These are phyloP conservation scores for Skeletonema potamos DNA, from an alignment of 108 stramenopile species.

Conservation along the genomic window DNA sequence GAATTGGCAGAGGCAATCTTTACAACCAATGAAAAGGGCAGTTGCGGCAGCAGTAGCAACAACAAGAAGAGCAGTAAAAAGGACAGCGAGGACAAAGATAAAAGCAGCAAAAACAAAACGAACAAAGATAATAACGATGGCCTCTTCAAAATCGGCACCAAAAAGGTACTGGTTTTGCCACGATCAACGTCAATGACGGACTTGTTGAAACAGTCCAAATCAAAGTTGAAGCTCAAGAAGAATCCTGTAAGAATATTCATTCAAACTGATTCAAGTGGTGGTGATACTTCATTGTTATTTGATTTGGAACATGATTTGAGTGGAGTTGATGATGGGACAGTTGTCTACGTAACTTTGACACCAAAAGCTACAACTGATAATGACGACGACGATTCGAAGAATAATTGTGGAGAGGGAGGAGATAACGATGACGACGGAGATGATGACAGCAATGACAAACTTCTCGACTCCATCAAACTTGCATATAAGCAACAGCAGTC, in stretches of 20 bases:
- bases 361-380: background rate
- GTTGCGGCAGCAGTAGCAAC: background rate
- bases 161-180: conserved; percentile 53
- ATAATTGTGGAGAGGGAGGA: conserved; percentile 12
- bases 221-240: conserved; percentile 55
- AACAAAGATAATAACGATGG: background rate
- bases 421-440: conserved; percentile 18
- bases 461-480: conserved; percentile 50
- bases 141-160: conserved; percentile 45
- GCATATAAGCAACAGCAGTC: conserved; percentile 33
- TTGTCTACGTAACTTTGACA: conserved; percentile 43
- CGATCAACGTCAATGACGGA: conserved; percentile 26
- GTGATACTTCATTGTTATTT: conserved; percentile 2
- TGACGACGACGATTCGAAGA: conserved; percentile 4
- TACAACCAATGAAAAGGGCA: background rate
- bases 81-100: conserved; percentile 23
- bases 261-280: background rate
- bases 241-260: conserved; percentile 49
- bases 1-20: conserved; percentile 61
- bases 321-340: conserved; percentile 53
- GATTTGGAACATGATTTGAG: conserved; percentile 44
- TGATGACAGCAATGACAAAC: conserved; percentile 2
- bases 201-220: conserved; percentile 44
- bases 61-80: conserved; percentile 29
- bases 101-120: conserved; percentile 18